Conservation (phyloP, 1,284 basidiomycete species). For the Ustilago curta region DNA sequence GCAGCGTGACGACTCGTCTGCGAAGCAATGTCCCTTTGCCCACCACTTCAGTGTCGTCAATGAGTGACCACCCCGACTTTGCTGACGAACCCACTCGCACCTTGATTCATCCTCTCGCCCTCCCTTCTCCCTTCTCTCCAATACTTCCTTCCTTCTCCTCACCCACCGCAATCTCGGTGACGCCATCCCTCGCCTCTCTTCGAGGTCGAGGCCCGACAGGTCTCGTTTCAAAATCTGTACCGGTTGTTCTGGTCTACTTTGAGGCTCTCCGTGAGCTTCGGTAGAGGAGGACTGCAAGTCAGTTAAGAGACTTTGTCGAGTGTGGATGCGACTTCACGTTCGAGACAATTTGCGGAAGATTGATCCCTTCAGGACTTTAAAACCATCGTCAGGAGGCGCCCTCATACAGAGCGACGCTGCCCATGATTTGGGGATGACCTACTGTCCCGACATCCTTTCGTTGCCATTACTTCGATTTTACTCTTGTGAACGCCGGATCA, state of each 20-base stretch:
- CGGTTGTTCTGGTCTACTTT: conserved; percentile 30
- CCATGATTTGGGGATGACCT: conserved; percentile 60
- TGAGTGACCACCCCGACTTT: background rate
- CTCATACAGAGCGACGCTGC: conserved; percentile 41
- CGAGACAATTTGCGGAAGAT: conserved; percentile 48
- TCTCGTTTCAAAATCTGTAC: conserved; percentile 44
- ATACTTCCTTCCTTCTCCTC: background rate
- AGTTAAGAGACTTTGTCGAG: conserved; percentile 43
- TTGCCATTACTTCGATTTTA: conserved; percentile 1
- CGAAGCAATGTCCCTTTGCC: background rate
- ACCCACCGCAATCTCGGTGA: conserved; percentile 42
- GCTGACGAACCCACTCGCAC: background rate
- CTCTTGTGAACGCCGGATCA: background rate
- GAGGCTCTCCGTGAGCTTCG: conserved; percentile 58
- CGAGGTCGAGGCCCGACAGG: conserved; percentile 24
- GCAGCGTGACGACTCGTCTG: conserved; percentile 2
- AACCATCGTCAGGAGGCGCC: conserved; percentile 59
- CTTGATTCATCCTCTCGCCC: background rate
- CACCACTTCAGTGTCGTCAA: background rate
- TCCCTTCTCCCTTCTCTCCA: background rate
- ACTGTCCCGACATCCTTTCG: conserved; percentile 43
- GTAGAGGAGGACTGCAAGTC: conserved; percentile 13
- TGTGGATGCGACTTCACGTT: conserved; percentile 27
- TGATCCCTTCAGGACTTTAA: conserved; percentile 45
- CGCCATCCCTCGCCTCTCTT: conserved; percentile 23